Evolutionary conservation across 768 basidiomycete genomes (phyloP), one percentile per base, ranked within the genome.

Genomic region (Infundibulicybe gibba): DNA sequence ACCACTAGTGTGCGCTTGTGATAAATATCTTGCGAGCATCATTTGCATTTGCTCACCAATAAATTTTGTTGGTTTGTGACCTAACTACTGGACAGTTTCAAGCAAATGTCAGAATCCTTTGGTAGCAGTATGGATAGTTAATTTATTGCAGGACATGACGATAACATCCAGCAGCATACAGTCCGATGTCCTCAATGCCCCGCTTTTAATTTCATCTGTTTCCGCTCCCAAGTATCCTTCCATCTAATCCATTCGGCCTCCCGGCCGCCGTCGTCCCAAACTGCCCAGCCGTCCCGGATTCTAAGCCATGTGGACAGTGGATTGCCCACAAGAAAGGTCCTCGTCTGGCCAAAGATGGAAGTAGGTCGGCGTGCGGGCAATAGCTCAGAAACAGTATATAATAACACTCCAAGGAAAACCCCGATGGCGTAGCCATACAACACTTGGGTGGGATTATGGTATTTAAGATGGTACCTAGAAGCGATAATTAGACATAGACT

Each of bases 251-350:
- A 93, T 51, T 88, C 87, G 16, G 56, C 67, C 59, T 87, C 87
- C 19, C 77, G 72, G 2, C 90, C 90, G n/a, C 84, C 85, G 60
- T 93, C 90, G 3, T 69, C 55, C 85, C 87, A 93, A 1, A 90
- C 68, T 10, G 72, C 76, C 90, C 90, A 93, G 5, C 90, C 87
- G 57, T 93, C 90, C 41, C 87, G 75, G 37, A 93, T 66, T 41
- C 81, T 77, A 31, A 87, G 60, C 87, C 87, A 92, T 0, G 61
- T 67, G 5, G 73, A 74, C 15, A 89, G 30, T 4, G 80, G 76
- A 53, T 86, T 81, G 1, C 54, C 55, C 30, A 93, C 59, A n/a
- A 85, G 45, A 37, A 64, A 67, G 4, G 62, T 51, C 39, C 83
- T 81, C 3, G 67, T 49, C 41, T 61, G 59, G 12, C 84, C 87